Base-by-base conservation (phyloP, 2,329 filamentous ascomycete genomes). In the Venturia pyrina region DNA sequence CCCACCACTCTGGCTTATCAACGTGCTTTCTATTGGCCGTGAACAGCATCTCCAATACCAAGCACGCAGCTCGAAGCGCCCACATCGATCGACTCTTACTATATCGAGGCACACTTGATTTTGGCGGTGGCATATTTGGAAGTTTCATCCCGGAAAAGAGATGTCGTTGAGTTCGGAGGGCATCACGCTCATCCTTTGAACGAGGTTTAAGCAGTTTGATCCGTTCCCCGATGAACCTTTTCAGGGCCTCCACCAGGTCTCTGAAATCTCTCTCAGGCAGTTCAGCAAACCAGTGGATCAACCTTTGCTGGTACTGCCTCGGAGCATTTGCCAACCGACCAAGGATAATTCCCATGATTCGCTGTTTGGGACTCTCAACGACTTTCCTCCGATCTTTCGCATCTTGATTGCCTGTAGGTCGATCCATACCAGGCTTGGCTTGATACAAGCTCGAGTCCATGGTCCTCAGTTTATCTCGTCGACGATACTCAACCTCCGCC, bases 31-130 rank as follows among this genome's bases (percentile, higher is more conserved):
- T 89, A 76, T 96, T 97, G 34, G 92, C 92, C 1, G 88, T 84
- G 72, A 96, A 96, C 1, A 96, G 75, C 28, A 96, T 76, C 11
- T 89, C 87, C 81, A 96, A 88, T 2, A 96, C 86, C 70, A 88
- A 87, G 3, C 91, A 88, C 8, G 89, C 89, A 13, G 90, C 90
- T 73, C 87, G 89, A 66, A 96, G 85, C 75, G 96, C 92, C 93
- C 93, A 97, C 34, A 37, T 50, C 24, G 41, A 48, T 44, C 46
- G 43, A 24, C 46, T 46, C 28, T 64, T 64, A 17, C 41, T 48
- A 40, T 64, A 64, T 15, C 62, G 46, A 19, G 62, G 62, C 46
- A 50, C 34, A 64, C 34, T 53, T 5, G 43, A 13, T 11, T 40
- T 40, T 28, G 43, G 41, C 41, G 43, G 34, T 19, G 43, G 34